Evolutionary conservation across 768 basidiomycete genomes (phyloP), one percentile per base, ranked within the genome.

Genomic region (Porpolomopsis calyptriformis): DNA sequence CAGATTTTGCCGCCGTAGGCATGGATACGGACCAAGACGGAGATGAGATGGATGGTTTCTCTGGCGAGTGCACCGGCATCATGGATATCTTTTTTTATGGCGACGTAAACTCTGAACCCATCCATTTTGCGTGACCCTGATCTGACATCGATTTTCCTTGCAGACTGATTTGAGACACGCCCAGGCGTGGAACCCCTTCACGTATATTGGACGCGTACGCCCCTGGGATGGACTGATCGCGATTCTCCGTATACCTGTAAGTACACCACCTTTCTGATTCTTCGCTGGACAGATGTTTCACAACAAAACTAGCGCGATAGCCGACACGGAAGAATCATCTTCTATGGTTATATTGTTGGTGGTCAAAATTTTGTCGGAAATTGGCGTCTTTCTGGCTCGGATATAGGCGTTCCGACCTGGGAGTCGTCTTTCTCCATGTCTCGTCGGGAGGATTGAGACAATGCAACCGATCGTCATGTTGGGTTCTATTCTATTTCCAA

Each of bases 291-390:
- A 33, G 11, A 29, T 24, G n/a, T 25, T 29, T 36, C 35, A 10
- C 20, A 19, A 20, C 24, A 19, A n/a, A n/a, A 16, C 12, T 23
- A 62, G 59, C 27, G 49, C 11, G 55, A 52, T 46, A 49, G 47
- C 22, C 39, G 46, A 16, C 50, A 53, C 22, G 68, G 62, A 26
- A 58, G 63, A 27, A 55, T 65, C 55, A 68, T 86, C 34, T 79
- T 86, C 52, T 82, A 77, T 25, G 85, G 85, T 4, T 87, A 85
- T 56, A 51, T 88, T 39, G 71, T 80, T 4, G 82, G 76, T 0
- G 74, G 73, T 7, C 62, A 72, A 47, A 82, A 73, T 47, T 74
- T 86, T 49, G 81, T 83, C 12, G 85, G 85, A 4, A 79, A 77
- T 47, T 86, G 85, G 85, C 69, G 85, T 38, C 64, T 66, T 53